These are phyloP conservation scores for Nothophoma quercina DNA, from an alignment of 2,329 filamentous ascomycete genomes.

Conservation along the genomic window DNA sequence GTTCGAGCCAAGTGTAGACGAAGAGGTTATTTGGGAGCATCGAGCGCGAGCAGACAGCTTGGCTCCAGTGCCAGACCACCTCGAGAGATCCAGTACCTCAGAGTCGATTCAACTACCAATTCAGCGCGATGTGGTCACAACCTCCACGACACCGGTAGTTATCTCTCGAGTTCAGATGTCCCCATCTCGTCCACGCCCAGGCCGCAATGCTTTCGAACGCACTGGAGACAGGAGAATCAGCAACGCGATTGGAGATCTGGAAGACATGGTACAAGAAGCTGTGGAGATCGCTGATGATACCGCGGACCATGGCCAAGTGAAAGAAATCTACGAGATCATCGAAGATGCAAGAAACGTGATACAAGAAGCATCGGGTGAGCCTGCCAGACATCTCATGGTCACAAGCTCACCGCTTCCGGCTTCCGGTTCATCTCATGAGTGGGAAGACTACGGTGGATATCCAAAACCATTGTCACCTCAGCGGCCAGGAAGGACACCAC, in stretches of 20 bases:
- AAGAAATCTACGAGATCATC: conserved; percentile 52
- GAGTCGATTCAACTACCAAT: conserved; percentile 20
- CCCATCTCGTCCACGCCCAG: conserved; percentile 31
- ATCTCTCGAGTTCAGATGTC: conserved; percentile 30
- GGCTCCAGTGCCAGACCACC: conserved; percentile 33
- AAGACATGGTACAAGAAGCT: conserved; percentile 55
- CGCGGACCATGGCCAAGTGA: conserved; percentile 39
- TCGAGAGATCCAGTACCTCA: conserved; percentile 29
- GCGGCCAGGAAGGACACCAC: background rate
- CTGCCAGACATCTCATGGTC: conserved; percentile 29
- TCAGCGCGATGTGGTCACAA: conserved; percentile 17
- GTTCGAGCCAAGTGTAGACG: conserved; percentile 15
- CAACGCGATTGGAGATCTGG: conserved; percentile 50
- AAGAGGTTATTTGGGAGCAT: conserved; percentile 3
- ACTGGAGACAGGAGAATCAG: conserved; percentile 29
- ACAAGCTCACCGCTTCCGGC: conserved; percentile 31
- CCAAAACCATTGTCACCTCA: background rate
- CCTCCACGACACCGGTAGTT: conserved; percentile 13
- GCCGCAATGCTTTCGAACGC: conserved; percentile 29
- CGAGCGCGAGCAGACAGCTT: conserved; percentile 28
- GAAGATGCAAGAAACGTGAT: conserved; percentile 49
- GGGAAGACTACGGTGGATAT: background rate
- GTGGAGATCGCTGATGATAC: conserved; percentile 47
- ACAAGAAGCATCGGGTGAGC: conserved; percentile 37
- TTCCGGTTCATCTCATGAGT: conserved; percentile 13